Evolutionary conservation across 2,329 filamentous ascomycete species (phyloP).

Genomic region (Fusarium chuoi): DNA sequence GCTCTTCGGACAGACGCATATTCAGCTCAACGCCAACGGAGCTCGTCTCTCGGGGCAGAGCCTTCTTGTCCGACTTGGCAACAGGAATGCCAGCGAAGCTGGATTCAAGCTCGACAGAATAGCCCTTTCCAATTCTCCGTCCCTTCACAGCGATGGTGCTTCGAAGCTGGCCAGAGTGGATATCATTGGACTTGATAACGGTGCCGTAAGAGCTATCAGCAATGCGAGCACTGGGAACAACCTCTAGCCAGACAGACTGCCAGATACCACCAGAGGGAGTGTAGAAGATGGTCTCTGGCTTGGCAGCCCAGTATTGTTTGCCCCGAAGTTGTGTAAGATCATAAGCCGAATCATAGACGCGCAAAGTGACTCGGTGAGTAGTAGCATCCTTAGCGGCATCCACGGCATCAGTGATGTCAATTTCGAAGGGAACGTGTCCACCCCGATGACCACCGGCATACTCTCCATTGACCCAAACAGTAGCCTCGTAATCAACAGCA

Average conservation of each 20-base stretch:
- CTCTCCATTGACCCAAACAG: constrained; percentile 64
- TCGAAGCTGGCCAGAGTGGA: constrained; percentile 61
- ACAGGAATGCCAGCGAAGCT: constrained; percentile 61
- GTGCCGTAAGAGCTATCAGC: constrained; percentile 68
- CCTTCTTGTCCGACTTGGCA: constrained; percentile 53
- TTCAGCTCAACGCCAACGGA: constrained; percentile 58
- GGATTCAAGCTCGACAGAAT: constrained; percentile 64
- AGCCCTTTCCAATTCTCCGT: constrained; percentile 57
- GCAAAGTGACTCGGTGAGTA: constrained; percentile 60
- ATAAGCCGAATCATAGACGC: constrained; percentile 71
- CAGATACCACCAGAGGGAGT: constrained; percentile 67
- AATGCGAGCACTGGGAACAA: constrained; percentile 62
- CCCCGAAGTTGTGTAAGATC: constrained; percentile 73
- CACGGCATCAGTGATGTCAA: constrained; percentile 67
- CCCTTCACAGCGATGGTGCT: constrained; percentile 62
- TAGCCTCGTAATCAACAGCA: constrained; percentile 70
- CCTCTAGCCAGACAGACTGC: constrained; percentile 68
- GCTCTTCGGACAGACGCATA: constrained; percentile 58
- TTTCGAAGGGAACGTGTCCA: constrained; percentile 67
- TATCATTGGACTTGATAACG: constrained; percentile 64
- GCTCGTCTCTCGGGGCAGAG: constrained; percentile 61
- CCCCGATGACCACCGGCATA: constrained; percentile 66
- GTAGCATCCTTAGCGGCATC: constrained; percentile 36
- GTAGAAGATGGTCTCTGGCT: constrained; percentile 70
- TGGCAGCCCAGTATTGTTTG: constrained; percentile 73